A percentile compares a stretch with the other conserved stretches of the same genome.
Evolutionary conservation across 257 asterid genomes (phyloP).

Genomic region (Solanum etuberosum): DNA sequence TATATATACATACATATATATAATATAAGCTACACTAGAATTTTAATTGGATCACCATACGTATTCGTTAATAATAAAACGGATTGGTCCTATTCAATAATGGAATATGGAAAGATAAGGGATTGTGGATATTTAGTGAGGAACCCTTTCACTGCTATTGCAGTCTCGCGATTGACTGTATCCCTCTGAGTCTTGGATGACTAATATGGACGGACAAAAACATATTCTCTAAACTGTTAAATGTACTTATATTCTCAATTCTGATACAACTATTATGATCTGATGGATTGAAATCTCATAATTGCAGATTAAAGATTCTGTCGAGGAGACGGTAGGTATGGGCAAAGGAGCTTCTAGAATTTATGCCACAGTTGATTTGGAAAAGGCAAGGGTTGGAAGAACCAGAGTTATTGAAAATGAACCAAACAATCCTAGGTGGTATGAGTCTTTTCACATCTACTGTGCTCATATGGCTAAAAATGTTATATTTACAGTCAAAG

Average conservation of each 20-base stretch:
- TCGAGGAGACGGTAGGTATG: slow-evolving; percentile 72
- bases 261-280: neutral
- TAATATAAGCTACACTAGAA: neutral
- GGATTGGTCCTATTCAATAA: neutral
- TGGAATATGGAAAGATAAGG: neutral
- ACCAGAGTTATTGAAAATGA: slow-evolving; percentile 60
- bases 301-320: slow-evolving; percentile 42
- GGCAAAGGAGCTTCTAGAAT: slow-evolving; percentile 74
- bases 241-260: too few relatives aligned
- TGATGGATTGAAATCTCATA: slow-evolving; percentile 2
- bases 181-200: neutral
- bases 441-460: slow-evolving; percentile 80
- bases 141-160: neutral
- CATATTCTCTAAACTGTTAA: neutral
- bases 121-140: neutral
- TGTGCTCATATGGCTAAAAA: slow-evolving; percentile 71
- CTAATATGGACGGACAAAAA: too few relatives aligned
- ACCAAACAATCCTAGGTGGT: slow-evolving; percentile 68
- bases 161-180: neutral
- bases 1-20: neutral
- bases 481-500: slow-evolving; percentile 77
- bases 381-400: slow-evolving; percentile 86
- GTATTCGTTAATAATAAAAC: neutral
- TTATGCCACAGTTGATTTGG: slow-evolving; percentile 72
- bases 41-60: neutral